These are phyloP conservation scores for Backusella tuberculispora DNA, from an alignment of 192 early-diverging fungal genomes.

Conservation along the genomic window DNA sequence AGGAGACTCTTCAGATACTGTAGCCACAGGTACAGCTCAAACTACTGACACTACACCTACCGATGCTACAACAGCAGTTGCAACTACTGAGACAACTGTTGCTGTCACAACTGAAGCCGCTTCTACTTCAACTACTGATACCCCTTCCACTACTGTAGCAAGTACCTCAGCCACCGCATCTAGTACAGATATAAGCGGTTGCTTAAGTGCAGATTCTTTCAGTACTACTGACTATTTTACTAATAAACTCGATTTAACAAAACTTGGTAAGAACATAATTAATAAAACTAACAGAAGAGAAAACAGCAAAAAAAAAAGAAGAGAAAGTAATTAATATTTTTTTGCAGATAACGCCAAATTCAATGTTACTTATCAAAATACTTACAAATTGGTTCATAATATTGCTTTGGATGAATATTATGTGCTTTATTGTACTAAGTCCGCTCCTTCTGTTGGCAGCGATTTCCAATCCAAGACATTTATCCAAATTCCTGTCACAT, in stretches of 20 bases:
- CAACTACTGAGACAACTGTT: neutral
- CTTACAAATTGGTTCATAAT: slow-evolving; percentile 44
- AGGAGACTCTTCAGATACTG: neutral
- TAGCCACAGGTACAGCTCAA: neutral
- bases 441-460: slow-evolving; percentile 19
- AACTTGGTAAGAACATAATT: neutral
- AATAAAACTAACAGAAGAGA: neutral
- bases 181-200: slow-evolving; percentile 9
- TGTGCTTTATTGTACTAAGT: slow-evolving; percentile 43
- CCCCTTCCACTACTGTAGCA: neutral
- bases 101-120: neutral
- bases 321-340: neutral
- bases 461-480: slow-evolving; percentile 17
- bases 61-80: neutral
- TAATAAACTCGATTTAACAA: slow-evolving; percentile 13
- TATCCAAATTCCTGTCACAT: slow-evolving; percentile 45
- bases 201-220: slow-evolving; percentile 19
- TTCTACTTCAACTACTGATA: slow-evolving; percentile 16
- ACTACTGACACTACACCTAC: neutral
- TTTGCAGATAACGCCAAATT: slow-evolving; percentile 38
- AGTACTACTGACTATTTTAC: slow-evolving; percentile 20
- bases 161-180: slow-evolving; percentile 18
- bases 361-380: slow-evolving; percentile 32
- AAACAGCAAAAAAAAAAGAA: neutral
- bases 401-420: slow-evolving; percentile 36